Conservation (phyloP, 2,329 filamentous ascomycete genomes). For the Alternaria sp. region DNA sequence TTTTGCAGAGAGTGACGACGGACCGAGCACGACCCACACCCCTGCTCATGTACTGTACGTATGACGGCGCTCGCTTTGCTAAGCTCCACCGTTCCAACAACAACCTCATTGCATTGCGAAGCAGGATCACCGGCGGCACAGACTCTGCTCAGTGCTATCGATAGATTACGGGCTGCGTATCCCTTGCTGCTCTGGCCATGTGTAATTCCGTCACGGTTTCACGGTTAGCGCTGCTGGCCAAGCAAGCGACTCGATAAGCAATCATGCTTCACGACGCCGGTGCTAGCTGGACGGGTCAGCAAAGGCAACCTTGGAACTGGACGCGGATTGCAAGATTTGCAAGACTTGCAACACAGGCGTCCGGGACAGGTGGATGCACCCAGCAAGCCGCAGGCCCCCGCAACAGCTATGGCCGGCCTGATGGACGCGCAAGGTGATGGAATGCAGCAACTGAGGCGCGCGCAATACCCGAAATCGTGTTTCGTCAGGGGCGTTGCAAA, state of each 20-base stretch:
- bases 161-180: conserved; percentile 28
- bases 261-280: conserved; percentile 23
- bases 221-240: conserved; percentile 39
- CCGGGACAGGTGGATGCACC: conserved; percentile 22
- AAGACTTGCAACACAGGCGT: conserved; percentile 22
- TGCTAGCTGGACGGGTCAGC: conserved; percentile 24
- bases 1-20: background rate
- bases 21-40: conserved; percentile 10
- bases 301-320: conserved; percentile 16
- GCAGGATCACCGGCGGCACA: conserved; percentile 33
- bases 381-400: conserved; percentile 13
- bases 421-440: conserved; percentile 13
- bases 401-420: conserved; percentile 2
- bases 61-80: conserved; percentile 13
- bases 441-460: conserved; percentile 21
- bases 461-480: conserved; percentile 40
- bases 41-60: conserved; percentile 15
- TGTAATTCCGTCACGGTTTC: conserved; percentile 34
- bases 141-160: conserved; percentile 22
- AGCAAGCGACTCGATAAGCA: conserved; percentile 41
- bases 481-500: conserved; percentile 44
- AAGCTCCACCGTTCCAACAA: conserved; percentile 16
- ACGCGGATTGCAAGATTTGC: conserved; percentile 15
- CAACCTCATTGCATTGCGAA: conserved; percentile 18
- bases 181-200: conserved; percentile 32